These are phyloP conservation scores for Blastobotrys niveus DNA, from an alignment of 1,139 yeast genomes.

Conservation along the genomic window DNA sequence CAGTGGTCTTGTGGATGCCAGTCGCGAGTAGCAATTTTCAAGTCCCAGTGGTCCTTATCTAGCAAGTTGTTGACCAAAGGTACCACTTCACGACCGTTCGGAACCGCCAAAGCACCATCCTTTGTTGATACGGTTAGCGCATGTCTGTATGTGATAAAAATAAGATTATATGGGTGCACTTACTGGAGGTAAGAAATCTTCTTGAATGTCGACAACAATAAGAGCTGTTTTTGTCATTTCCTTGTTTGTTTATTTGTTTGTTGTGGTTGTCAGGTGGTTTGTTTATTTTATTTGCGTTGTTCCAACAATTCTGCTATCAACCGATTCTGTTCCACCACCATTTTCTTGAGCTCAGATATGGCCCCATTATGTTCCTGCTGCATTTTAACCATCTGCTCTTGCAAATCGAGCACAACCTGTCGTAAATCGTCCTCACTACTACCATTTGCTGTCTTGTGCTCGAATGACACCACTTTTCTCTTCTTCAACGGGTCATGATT, in stretches of 20 bases:
- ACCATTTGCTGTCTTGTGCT: neutral
- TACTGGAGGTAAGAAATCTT: slow-evolving; percentile 71
- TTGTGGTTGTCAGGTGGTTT: too few relatives aligned
- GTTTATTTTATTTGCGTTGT: neutral
- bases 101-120: slow-evolving; percentile 69
- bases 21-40: slow-evolving; percentile 71
- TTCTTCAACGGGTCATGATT: slow-evolving; percentile 11
- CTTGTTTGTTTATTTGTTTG: neutral
- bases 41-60: slow-evolving; percentile 47
- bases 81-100: slow-evolving; percentile 57
- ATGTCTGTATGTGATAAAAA: neutral
- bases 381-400: slow-evolving; percentile 8
- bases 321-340: slow-evolving; percentile 10
- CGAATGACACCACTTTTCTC: slow-evolving; percentile 15
- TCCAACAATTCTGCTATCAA: slow-evolving; percentile 5
- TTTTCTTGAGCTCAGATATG: slow-evolving; percentile 2
- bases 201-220: slow-evolving; percentile 6
- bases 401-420: slow-evolving; percentile 7
- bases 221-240: slow-evolving; percentile 4
- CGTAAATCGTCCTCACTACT: slow-evolving; percentile 4
- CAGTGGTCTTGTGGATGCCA: slow-evolving; percentile 81
- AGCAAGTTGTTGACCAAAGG: slow-evolving; percentile 44
- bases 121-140: slow-evolving; percentile 11
- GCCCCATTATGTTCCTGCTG: slow-evolving; percentile 8
- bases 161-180: slow-evolving; percentile 9